Percentiles rank a stretch among this genome's conserved stretches.
phyloP scores from a whole-genome alignment of 352 stramenopile genomes.

The Globisporangium abappressorium region DNA sequence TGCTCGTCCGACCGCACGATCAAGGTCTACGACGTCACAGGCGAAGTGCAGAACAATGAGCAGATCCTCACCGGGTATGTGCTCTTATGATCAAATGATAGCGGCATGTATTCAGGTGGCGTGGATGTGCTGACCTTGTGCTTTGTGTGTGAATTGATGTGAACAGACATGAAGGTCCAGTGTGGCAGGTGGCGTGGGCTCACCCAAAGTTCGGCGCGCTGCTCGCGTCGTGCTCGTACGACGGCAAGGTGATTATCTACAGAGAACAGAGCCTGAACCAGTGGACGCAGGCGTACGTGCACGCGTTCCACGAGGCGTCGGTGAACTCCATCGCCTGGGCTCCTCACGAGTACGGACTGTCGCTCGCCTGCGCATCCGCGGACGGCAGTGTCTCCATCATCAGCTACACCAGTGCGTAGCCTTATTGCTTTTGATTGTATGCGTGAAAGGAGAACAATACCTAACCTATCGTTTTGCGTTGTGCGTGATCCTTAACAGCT shows the following conservation, averaged over 20 bases:
- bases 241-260: slow-evolving; percentile 97
- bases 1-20: slow-evolving; percentile 97
- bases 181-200: slow-evolving; percentile 98
- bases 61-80: slow-evolving; percentile 81
- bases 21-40: slow-evolving; percentile 96
- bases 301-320: slow-evolving; percentile 83
- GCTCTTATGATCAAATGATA: background rate
- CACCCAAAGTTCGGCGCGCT: slow-evolving; percentile 97
- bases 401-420: slow-evolving; percentile 64
- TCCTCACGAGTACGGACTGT: slow-evolving; percentile 95
- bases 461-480: background rate
- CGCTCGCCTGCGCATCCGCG: slow-evolving; percentile 91
- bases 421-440: background rate
- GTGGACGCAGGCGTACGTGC: slow-evolving; percentile 93
- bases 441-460: too few relatives aligned
- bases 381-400: slow-evolving; percentile 94
- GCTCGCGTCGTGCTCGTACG: slow-evolving; percentile 97
- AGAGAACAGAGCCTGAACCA: slow-evolving; percentile 91
- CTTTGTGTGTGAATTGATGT: background rate
- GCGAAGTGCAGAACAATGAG: slow-evolving; percentile 89
- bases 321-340: slow-evolving; percentile 97
- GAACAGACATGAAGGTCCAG: slow-evolving; percentile 92
- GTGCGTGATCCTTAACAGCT: slow-evolving; percentile 30
- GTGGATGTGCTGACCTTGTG: slow-evolving; percentile 1
- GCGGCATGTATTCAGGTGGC: background rate